phyloP scores from a whole-genome alignment of 768 basidiomycete species.

The Rickenella mellea region DNA sequence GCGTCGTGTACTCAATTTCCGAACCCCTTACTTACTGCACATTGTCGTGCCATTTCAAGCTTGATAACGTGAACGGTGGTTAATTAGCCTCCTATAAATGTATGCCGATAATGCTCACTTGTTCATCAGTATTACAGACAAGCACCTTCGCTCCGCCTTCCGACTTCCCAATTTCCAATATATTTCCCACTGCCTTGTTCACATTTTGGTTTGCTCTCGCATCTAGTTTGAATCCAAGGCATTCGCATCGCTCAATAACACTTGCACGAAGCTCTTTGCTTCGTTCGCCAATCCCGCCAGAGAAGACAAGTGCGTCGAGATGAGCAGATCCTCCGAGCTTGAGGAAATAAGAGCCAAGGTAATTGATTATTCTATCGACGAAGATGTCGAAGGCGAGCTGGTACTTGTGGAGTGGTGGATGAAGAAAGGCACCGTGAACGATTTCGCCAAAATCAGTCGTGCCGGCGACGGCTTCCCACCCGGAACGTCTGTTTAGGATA shows the following conservation, averaged over 20 bases:
- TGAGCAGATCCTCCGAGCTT: slow-evolving; percentile 43
- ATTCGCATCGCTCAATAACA: slow-evolving; percentile 41
- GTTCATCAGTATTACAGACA: slow-evolving; percentile 62
- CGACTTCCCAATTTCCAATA: slow-evolving; percentile 35
- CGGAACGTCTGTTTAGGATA: slow-evolving; percentile 65
- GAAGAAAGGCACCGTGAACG: slow-evolving; percentile 29
- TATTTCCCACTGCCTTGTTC: slow-evolving; percentile 24
- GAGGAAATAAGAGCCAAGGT: slow-evolving; percentile 64
- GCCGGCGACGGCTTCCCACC: slow-evolving; percentile 71
- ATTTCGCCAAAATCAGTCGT: slow-evolving; percentile 78
- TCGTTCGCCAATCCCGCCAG: slow-evolving; percentile 83
- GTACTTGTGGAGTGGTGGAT: slow-evolving; percentile 23
- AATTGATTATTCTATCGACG: slow-evolving; percentile 69
- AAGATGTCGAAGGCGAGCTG: slow-evolving; percentile 72
- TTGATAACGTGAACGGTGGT: slow-evolving; percentile 16
- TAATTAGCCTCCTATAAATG: slow-evolving; percentile 24
- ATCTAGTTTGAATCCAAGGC: slow-evolving; percentile 58
- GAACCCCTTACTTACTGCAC: too few relatives aligned
- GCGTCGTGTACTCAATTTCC: too few relatives aligned
- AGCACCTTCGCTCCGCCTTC: slow-evolving; percentile 27
- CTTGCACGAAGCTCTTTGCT: slow-evolving; percentile 50
- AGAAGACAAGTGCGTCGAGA: slow-evolving; percentile 76
- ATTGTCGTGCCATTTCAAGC: slow-evolving; percentile 38
- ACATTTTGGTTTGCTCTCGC: slow-evolving; percentile 33
- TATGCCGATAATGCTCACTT: slow-evolving; percentile 39